A percentile compares a stretch with the other conserved stretches of the same genome.
phyloP scores from a whole-genome alignment of 768 basidiomycete species.

The Phylloporus rhodoxanthus region DNA sequence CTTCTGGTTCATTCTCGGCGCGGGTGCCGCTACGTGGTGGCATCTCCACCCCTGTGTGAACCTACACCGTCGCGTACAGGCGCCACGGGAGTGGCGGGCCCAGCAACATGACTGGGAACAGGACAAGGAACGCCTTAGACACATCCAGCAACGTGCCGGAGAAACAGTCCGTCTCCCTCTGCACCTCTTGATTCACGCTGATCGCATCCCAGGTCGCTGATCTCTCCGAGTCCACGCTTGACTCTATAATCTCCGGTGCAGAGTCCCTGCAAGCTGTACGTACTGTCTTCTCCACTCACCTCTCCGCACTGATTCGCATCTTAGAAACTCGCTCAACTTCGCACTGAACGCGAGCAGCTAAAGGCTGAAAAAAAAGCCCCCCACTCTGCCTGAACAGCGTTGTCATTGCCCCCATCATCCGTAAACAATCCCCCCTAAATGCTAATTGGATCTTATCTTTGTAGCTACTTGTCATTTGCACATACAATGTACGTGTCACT shows the following conservation, averaged over 20 bases:
- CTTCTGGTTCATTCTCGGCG: slow-evolving; percentile 66
- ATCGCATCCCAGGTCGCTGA: slow-evolving; percentile 43
- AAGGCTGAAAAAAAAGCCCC: slow-evolving; percentile 40
- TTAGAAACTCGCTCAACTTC: slow-evolving; percentile 32
- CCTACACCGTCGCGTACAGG: slow-evolving; percentile 19
- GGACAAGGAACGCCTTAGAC: slow-evolving; percentile 42
- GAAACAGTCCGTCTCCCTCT: slow-evolving; percentile 39
- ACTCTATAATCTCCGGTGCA: slow-evolving; percentile 50
- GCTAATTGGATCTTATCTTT: slow-evolving; percentile 29
- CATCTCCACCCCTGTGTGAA: slow-evolving; percentile 29
- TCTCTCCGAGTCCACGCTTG: slow-evolving; percentile 63
- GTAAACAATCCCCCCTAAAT: slow-evolving; percentile 17
- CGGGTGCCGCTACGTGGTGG: slow-evolving; percentile 35
- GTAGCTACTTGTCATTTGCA: slow-evolving; percentile 6
- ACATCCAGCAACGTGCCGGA: slow-evolving; percentile 44
- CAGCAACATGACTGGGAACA: slow-evolving; percentile 38
- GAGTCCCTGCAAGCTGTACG: slow-evolving; percentile 57
- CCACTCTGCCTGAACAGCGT: slow-evolving; percentile 23
- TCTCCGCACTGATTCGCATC: neutral
- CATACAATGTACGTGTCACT: neutral
- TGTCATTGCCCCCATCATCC: slow-evolving; percentile 11
- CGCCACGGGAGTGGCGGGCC: slow-evolving; percentile 8
- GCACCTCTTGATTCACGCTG: neutral
- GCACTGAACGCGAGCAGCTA: slow-evolving; percentile 33
- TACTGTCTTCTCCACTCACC: slow-evolving; percentile 4